Base-by-base conservation (phyloP, 495 filamentous ascomycete species). In the Hypoxylon fragiforme region DNA sequence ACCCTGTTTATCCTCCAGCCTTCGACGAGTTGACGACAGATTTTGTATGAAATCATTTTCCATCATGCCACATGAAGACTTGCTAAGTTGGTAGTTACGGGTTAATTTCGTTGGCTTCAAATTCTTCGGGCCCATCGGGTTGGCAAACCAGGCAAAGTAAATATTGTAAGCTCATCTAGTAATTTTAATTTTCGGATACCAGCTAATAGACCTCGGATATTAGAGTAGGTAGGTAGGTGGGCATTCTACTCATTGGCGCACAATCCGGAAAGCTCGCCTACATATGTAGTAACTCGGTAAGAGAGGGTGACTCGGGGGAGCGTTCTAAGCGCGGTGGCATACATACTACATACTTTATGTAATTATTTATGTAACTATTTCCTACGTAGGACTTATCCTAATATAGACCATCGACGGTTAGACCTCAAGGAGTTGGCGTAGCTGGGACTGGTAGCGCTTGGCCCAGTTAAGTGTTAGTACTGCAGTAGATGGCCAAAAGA, bases 321-420 rank as follows among this genome's bases (percentile, higher is more conserved):
- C 1, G 40, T 50, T 45, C 18, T 44, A 40, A 9, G 19, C 20
- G 13, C 15, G 20, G 38, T 7, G 20, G 13, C 9, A 3, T 12
- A 9, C n/a, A n/a, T n/a, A n/a, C n/a, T n/a, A n/a, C n/a, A n/a
- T n/a, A n/a, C n/a, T n/a, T n/a, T n/a, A n/a, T n/a, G n/a, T n/a
- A n/a, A n/a, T n/a, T 21, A 32, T 39, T 54, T 60, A 50, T 50
- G 57, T 60, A 54, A 54, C 28, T 54, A 53, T 50, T 32, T 50
- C 50, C 34, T 44, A 44, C 22, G n/a, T n/a, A n/a, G n/a, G n/a
- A n/a, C n/a, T n/a, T n/a, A n/a, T n/a, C n/a, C n/a, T n/a, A 28
- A 28, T 20, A 45, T 19, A 60, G 13, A 48, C 43, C 56, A 56
- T 56, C 36, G 37, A 31, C 15, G 46, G 18, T 62, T 38, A 30